phyloP scores from a whole-genome alignment of 352 stramenopile genomes.

The Globisporangium viniferum region DNA sequence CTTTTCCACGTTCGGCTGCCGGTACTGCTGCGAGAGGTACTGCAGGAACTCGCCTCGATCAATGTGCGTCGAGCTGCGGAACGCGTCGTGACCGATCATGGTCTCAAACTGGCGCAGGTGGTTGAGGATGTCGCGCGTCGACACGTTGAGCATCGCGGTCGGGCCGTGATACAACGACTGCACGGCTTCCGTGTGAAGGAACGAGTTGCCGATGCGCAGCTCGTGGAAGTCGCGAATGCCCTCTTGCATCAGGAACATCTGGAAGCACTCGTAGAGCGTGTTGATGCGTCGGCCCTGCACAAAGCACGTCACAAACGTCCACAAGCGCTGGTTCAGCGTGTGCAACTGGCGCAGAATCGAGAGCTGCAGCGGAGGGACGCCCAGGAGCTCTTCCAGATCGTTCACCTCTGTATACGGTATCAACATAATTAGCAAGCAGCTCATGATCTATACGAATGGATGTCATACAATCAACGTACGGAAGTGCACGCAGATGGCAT shows the following conservation, averaged over 20 bases:
- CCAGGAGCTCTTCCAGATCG: conserved; percentile 57
- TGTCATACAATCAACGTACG: conserved; percentile 27
- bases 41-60: conserved; percentile 70
- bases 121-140: conserved; percentile 64
- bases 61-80: conserved; percentile 50
- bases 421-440: not conserved
- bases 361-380: conserved; percentile 37
- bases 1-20: conserved; percentile 49
- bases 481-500: conserved; percentile 65
- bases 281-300: conserved; percentile 67
- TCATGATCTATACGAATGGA: not conserved
- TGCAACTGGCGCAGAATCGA: conserved; percentile 54
- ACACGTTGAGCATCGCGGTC: conserved; percentile 42
- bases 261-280: conserved; percentile 72
- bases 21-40: conserved; percentile 68
- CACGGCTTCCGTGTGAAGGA: conserved; percentile 75
- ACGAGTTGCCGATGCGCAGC: conserved; percentile 78
- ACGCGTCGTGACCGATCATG: conserved; percentile 62
- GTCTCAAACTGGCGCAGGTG: conserved; percentile 66
- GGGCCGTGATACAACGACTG: conserved; percentile 61
- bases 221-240: conserved; percentile 58
- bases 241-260: conserved; percentile 65
- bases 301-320: conserved; percentile 79
- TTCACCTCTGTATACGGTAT: conserved; percentile 28
- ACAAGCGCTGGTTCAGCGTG: conserved; percentile 67